Evolutionary conservation across 2,329 filamentous ascomycete genomes (phyloP), one percentile per base, ranked within the genome.

Genomic region (Blastomyces parvus): DNA sequence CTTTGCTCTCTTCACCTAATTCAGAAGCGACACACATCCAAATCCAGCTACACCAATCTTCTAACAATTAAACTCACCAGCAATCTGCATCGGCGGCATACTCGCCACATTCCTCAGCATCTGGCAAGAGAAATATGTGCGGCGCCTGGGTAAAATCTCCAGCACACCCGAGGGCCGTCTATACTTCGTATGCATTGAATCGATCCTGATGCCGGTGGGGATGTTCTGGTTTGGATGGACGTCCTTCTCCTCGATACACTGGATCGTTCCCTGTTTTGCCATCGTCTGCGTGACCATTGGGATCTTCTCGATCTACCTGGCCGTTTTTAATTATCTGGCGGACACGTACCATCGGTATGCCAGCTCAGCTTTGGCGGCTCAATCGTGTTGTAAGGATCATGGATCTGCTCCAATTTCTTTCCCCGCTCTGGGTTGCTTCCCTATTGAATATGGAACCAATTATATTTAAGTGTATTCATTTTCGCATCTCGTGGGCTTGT

Each of bases 291-390:
- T 90, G 0, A 93, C 89, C 0, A 89, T 93, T 80, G 88, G 92
- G 36, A 95, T 97, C 67, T 93, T 90, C 74, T 87, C 85, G 50
- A 86, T 97, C 44, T 95, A 95, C 71, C 82, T 97, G 0, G 88
- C 91, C 2, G 89, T 91, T 0, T 96, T 97, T 78, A 97, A 97
- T 73, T 97, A 96, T 69, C 82, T 97, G 1, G 91, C 91, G 25
- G 92, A 97, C 72, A 88, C 87, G 1, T 97, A 96, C 74, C 88
- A 91, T 71, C 81, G 84, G 2, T 96, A 93, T 70, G 90, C 92
- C 0, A 91, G 87, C 48, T 94, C 89, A 0, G 91, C 92, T 0
- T 79, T 96, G 6, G 92, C 92, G 0, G 90, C 91, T 0, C 91
- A 96, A 77, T 88, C 85, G 19, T 95, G 90, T 73, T 93, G 90